Conservation (phyloP, 176 grass and related monocot genomes). For the Stipa capillata region DNA sequence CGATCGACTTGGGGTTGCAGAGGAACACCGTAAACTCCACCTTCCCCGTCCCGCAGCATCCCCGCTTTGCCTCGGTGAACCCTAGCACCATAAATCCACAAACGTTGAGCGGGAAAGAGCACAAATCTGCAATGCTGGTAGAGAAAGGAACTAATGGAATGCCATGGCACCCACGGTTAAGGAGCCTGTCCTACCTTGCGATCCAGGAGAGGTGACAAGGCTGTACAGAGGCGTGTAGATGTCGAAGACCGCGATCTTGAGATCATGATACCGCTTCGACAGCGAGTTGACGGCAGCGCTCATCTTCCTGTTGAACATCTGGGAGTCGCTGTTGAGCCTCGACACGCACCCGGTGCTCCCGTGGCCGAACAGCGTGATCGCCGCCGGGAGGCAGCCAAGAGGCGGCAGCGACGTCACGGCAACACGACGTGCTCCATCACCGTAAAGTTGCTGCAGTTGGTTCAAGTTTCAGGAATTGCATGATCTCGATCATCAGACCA, state of each 20-base stretch:
- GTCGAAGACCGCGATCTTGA: constrained; percentile 76
- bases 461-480: not conserved
- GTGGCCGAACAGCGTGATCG: constrained; percentile 71
- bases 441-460: constrained; percentile 46
- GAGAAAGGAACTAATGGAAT: not conserved
- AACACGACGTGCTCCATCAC: constrained; percentile 52
- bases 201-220: constrained; percentile 25
- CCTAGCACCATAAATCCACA: constrained; percentile 4
- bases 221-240: constrained; percentile 66
- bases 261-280: constrained; percentile 17
- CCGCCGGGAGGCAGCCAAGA: constrained; percentile 49
- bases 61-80: constrained; percentile 56
- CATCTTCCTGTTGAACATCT: constrained; percentile 64
- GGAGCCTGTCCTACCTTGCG: constrained; percentile 25
- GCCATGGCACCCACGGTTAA: too few relatives aligned
- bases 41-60: constrained; percentile 63
- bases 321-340: constrained; percentile 39
- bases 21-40: constrained; percentile 65
- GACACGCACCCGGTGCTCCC: constrained; percentile 37
- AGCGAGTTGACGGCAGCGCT: constrained; percentile 30
- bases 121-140: not conserved
- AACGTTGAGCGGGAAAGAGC: not conserved
- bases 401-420: constrained; percentile 75
- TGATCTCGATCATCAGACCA: not conserved
- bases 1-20: constrained; percentile 65